Percentiles rank a stretch among this genome's conserved stretches.
phyloP scores from a whole-genome alignment of 257 asterid genomes.

The Scutellaria galericulata region DNA sequence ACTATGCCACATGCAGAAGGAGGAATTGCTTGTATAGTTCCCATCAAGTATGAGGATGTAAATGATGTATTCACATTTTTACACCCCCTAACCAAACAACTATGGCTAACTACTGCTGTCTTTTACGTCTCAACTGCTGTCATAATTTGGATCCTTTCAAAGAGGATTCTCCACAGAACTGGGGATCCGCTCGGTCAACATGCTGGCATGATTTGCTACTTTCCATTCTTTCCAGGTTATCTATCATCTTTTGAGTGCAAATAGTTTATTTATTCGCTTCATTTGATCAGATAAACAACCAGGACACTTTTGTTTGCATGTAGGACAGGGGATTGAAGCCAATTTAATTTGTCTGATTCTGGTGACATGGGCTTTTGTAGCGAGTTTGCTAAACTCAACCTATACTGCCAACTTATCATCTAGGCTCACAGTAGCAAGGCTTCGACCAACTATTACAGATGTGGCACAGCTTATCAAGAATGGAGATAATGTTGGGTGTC shows the following conservation, averaged over 20 bases:
- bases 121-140: slow-evolving; percentile 38
- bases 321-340: slow-evolving; percentile 50
- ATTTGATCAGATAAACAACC: neutral
- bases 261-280: neutral
- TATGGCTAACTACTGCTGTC: slow-evolving; percentile 40
- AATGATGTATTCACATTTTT: slow-evolving; percentile 32
- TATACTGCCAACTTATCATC: slow-evolving; percentile 61
- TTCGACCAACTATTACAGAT: slow-evolving; percentile 44
- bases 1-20: slow-evolving; percentile 53
- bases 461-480: slow-evolving; percentile 43
- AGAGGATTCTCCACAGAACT: slow-evolving; percentile 11
- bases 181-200: slow-evolving; percentile 41
- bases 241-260: neutral
- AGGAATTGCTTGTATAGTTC: slow-evolving; percentile 45
- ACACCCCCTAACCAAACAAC: slow-evolving; percentile 43
- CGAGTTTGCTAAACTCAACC: slow-evolving; percentile 52
- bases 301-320: slow-evolving; percentile 15
- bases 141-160: slow-evolving; percentile 44
- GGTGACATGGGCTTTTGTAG: slow-evolving; percentile 56
- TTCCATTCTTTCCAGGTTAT: slow-evolving; percentile 50
- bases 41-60: slow-evolving; percentile 34
- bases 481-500: slow-evolving; percentile 49
- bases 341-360: slow-evolving; percentile 47
- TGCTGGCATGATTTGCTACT: slow-evolving; percentile 45
- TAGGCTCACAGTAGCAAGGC: slow-evolving; percentile 47